Evolutionary conservation across 2,329 filamentous ascomycete species (phyloP), one percentile per base, ranked within the genome.

Genomic region (Talaromyces verruculosus): DNA sequence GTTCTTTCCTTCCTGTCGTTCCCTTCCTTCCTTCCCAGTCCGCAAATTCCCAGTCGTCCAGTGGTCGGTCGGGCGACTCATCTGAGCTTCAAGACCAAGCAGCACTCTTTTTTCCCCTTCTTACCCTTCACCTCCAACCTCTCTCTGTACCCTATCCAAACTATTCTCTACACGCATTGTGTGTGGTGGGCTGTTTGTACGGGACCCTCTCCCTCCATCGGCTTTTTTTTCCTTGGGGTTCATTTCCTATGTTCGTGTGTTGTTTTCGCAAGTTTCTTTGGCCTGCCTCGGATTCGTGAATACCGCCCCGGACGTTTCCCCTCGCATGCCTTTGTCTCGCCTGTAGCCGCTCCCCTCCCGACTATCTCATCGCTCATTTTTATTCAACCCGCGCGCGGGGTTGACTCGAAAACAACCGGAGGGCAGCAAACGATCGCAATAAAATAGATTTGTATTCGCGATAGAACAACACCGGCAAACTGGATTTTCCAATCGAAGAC

Each of bases 401-500:
- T 37, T 39, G 33, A 7, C n/a, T 60, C 13, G 15, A 28, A 57
- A 22, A 57, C 1, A 49, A 49, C 11, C 22, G 35, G 30, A 43
- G 17, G 37, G 19, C 35, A n/a, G 15, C 17, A 35, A 59, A n/a
- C 57, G 57, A 60, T 45, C 25, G 35, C 57, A 28, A 45, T 28
- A 60, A n/a, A 28, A 30, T 33, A 28, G 37, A 43, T 30, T 51
- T 49, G 30, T 63, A 17, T 55, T 39, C n/a, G 41, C 35, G 33
- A 53, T 37, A 22, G 25, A n/a, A 39, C 69, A 61, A 66, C 25
- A 47, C 78, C 69, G 80, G 77, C 79, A 85, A 83, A 73, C 83
- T 87, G 81, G 82, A 83, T 77, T 75, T 81, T 70, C 81, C 81
- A 69, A 74, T 78, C 28, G 74, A 74, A 67, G 79, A 82, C 68